A percentile compares a stretch with the other conserved stretches of the same genome.
Evolutionary conservation across 768 basidiomycete species (phyloP).

Genomic region (Tricholoma sp.): DNA sequence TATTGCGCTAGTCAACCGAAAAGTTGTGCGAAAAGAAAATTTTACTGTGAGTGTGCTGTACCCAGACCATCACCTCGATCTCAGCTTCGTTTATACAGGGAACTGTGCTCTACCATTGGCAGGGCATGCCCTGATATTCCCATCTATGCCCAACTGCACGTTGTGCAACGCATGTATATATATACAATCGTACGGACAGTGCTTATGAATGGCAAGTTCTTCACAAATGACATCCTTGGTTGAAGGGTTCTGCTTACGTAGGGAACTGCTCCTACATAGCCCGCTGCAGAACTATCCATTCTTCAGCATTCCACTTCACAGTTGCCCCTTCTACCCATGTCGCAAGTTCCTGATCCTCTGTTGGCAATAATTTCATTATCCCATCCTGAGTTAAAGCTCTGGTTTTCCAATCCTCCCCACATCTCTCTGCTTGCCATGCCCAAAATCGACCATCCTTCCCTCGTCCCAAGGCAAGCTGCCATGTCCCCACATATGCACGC

Average conservation of each 20-base stretch:
- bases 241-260: too few species aligned
- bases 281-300: constrained; percentile 11
- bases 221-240: too few species aligned
- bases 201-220: too few species aligned
- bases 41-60: constrained; percentile 38
- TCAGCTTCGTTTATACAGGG: constrained; percentile 37
- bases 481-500: constrained; percentile 13
- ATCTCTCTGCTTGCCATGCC: constrained; percentile 16
- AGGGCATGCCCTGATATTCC: constrained; percentile 42
- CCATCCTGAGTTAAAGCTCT: constrained; percentile 1
- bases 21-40: constrained; percentile 76
- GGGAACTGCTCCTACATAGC: not conserved
- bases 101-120: constrained; percentile 66
- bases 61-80: not conserved
- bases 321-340: constrained; percentile 9
- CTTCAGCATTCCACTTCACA: constrained; percentile 8
- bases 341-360: not conserved
- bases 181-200: too few species aligned
- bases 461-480: constrained; percentile 13
- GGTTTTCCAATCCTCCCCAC: constrained; percentile 5
- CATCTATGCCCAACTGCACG: not conserved
- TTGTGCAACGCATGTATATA: not conserved
- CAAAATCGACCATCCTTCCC: constrained; percentile 9
- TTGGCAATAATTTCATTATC: constrained; percentile 6
- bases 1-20: constrained; percentile 84